phyloP scores from a whole-genome alignment of 805 yeast genomes.

The Starmerella etchellsii region DNA sequence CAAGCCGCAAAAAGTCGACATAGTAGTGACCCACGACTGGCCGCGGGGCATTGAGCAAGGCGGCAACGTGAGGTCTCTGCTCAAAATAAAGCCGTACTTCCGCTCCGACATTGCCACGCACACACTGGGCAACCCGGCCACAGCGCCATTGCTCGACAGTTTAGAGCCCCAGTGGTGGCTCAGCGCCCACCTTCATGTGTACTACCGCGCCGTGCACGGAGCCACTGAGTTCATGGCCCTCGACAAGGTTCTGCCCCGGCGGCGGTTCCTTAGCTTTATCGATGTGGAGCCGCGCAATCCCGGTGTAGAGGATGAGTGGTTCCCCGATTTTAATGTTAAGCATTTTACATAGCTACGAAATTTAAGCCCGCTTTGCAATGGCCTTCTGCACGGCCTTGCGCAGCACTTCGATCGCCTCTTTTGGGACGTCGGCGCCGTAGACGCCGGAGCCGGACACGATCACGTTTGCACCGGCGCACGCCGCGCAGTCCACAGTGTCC shows the following conservation, averaged over 20 bases:
- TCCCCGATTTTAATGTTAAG: not conserved
- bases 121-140: constrained; percentile 53
- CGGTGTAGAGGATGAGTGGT: not conserved
- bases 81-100: constrained; percentile 55
- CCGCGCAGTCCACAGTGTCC: constrained; percentile 73
- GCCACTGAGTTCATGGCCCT: constrained; percentile 55
- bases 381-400: constrained; percentile 42
- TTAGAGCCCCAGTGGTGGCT: constrained; percentile 69
- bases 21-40: constrained; percentile 86
- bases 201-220: constrained; percentile 43
- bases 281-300: constrained; percentile 19
- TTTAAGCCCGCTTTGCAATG: not conserved
- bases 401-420: constrained; percentile 55
- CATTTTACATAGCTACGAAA: not conserved
- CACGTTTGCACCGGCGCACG: constrained; percentile 95
- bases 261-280: constrained; percentile 44
- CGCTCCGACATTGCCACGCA: constrained; percentile 45
- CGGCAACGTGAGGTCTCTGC: constrained; percentile 44
- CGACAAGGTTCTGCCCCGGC: constrained; percentile 66
- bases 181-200: constrained; percentile 78
- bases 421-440: constrained; percentile 72
- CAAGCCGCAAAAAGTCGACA: constrained; percentile 30
- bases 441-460: constrained; percentile 96
- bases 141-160: constrained; percentile 37
- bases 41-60: constrained; percentile 61